Conservation (phyloP, 73 alveolate species). For the Paramecium sexaurelia region DNA sequence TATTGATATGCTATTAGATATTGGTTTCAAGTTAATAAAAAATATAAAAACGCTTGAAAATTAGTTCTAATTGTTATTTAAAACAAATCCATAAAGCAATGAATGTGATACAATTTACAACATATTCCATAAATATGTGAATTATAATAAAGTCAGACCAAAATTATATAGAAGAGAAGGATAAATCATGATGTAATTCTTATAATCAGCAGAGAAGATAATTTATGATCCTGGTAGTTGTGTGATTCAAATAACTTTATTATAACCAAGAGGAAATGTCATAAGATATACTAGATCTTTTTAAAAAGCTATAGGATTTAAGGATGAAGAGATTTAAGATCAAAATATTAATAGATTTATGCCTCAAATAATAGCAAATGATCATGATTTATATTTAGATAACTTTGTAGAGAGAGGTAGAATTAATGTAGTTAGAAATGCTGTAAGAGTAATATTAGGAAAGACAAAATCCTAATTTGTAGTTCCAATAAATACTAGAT, state of each 20-base stretch:
- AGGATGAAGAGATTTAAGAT: constrained; percentile 11
- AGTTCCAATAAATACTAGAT: constrained; percentile 7
- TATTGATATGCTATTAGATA: not conserved
- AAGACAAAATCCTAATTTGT: not conserved
- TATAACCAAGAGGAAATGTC: constrained; percentile 47
- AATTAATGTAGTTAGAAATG: constrained; percentile 35
- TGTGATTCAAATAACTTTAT: constrained; percentile 31
- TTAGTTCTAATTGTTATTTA: not conserved
- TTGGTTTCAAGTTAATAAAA: constrained; percentile 6
- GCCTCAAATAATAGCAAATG: not conserved
- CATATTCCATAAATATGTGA: not conserved
- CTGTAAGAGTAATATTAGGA: not conserved
- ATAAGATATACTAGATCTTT: not conserved
- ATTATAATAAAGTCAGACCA: not conserved
- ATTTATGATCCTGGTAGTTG: constrained; percentile 15
- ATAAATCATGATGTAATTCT: not conserved
- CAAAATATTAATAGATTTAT: constrained; percentile 13
- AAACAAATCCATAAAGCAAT: not conserved
- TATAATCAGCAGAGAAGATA: not conserved
- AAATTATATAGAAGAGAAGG: constrained; percentile 31
- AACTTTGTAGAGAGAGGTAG: constrained; percentile 50
- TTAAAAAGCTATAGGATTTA: not conserved
- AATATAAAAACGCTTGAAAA: not conserved
- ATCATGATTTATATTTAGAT: constrained; percentile 12
- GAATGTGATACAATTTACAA: constrained; percentile 42